These are phyloP conservation scores for Tetrapisispora taiwanensis DNA, from an alignment of 805 yeast species.

Conservation along the genomic window DNA sequence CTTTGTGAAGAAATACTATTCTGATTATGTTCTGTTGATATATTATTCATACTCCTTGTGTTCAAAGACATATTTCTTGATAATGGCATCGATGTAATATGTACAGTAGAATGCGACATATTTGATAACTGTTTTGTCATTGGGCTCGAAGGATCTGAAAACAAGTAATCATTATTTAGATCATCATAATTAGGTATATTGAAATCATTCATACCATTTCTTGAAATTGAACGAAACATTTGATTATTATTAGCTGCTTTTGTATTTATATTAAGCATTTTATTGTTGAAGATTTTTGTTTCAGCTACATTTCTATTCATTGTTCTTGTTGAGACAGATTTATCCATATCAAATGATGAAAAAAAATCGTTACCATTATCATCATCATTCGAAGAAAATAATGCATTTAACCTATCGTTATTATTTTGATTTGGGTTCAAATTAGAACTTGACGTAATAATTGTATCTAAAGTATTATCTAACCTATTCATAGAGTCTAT, in stretches of 20 bases:
- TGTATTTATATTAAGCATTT: neutral
- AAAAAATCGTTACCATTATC: neutral
- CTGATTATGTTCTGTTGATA: neutral
- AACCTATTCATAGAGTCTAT: too few species aligned
- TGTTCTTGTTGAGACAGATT: neutral
- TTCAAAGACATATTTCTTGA: neutral
- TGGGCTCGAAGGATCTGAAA: constrained; percentile 3
- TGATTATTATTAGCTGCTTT: neutral
- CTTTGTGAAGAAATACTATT: neutral
- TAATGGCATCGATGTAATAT: neutral
- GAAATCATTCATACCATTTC: neutral
- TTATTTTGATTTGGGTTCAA: neutral
- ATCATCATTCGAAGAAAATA: neutral
- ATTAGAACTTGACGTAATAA: neutral
- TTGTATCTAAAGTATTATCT: neutral
- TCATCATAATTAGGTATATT: neutral
- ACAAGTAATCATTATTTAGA: neutral
- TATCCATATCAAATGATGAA: neutral
- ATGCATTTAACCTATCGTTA: neutral
- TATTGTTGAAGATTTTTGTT: neutral
- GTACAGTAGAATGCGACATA: neutral
- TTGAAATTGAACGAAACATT: neutral
- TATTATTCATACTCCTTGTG: neutral
- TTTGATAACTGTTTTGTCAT: constrained; percentile 2
- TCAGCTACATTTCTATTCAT: neutral